Base-by-base conservation (phyloP, 192 early-diverging fungal species). In the Backusella psychrophila region DNA sequence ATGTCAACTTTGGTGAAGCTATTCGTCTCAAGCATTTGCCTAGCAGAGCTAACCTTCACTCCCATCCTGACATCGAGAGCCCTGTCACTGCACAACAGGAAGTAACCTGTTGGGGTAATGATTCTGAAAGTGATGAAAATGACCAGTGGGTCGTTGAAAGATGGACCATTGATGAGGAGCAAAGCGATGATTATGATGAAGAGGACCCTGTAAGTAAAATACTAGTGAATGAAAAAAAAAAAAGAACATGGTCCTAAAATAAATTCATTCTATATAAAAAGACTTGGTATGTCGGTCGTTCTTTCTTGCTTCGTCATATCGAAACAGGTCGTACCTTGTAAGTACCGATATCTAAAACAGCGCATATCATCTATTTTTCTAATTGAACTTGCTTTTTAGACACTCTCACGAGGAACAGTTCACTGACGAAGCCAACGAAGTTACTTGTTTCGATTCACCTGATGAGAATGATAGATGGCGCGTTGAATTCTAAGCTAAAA, bases 391-490 rank as follows among this genome's bases (percentile, higher is more conserved):
- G 5, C 6, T 23, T 14, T 63, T 14, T 66, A 74, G 73, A 7
- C 74, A 75, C 38, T 49, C 63, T 19, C 74, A 75, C 19, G 74
- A 75, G 0, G 26, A 44, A 34, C 12, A 5, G 7, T 31, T 66
- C n/a, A 70, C 80, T 42, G 80, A 84, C 33, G 83, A 87, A 35
- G 46, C 82, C 53, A 84, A 88, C 75, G 82, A 85, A 17, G 85
- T 90, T 9, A 85, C 87, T 33, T 83, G 82, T 75, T 86, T 84
- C 66, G 79, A 75, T 15, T 84, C 81, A 15, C 52, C 76, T n/a
- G 87, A 86, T 79, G 87, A 89, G 69, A 89, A 88, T 79, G 87
- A 90, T 78, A 87, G 86, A 75, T 80, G 78, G 78, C 66, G 75
- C 34, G 63, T 71, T 71, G 33, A 21, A 3, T 59, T 42, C 2